These are phyloP conservation scores for Claviceps purpurea DNA, from an alignment of 2,329 filamentous ascomycete species.

Conservation along the genomic window DNA sequence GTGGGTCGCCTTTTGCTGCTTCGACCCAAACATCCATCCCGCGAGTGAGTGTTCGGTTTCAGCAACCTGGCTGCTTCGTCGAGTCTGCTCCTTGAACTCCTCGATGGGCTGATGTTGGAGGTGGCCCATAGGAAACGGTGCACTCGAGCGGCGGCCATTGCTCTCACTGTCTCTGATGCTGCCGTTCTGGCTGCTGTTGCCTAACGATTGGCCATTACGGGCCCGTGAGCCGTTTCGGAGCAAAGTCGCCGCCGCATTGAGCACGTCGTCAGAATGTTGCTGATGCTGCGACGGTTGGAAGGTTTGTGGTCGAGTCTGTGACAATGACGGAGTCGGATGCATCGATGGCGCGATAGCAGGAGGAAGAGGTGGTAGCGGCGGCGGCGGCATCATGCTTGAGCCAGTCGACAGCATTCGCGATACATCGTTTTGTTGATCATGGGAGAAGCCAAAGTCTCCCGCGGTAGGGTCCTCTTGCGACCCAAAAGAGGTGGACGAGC, in stretches of 20 bases:
- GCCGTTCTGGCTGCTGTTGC: slow-evolving; percentile 5
- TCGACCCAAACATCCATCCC: slow-evolving; percentile 27
- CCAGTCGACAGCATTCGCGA: slow-evolving; percentile 9
- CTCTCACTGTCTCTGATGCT: slow-evolving; percentile 15
- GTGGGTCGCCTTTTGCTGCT: slow-evolving; percentile 15
- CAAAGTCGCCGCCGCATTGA: slow-evolving; percentile 40
- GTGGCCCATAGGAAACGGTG: slow-evolving; percentile 24
- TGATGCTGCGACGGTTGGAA: slow-evolving; percentile 5
- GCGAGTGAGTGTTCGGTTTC: slow-evolving; percentile 25
- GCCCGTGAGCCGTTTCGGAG: slow-evolving; percentile 28
- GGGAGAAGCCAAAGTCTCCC: slow-evolving; percentile 8
- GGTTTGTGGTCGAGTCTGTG: slow-evolving; percentile 9
- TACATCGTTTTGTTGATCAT: slow-evolving; percentile 8
- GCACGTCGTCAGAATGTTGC: slow-evolving; percentile 37
- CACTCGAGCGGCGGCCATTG: slow-evolving; percentile 14
- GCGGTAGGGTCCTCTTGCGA: slow-evolving; percentile 25
- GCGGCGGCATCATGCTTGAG: slow-evolving; percentile 23
- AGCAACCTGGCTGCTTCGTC: slow-evolving; percentile 17
- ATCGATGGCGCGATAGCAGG: not conserved
- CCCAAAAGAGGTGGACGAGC: slow-evolving; percentile 50
- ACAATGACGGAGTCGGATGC: not conserved
- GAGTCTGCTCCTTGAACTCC: slow-evolving; percentile 27
- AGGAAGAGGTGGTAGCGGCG: slow-evolving; percentile 13
- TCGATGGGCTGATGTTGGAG: slow-evolving; percentile 29
- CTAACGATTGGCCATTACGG: not conserved